These are phyloP conservation scores for Metschnikowia reukaufii DNA, from an alignment of 805 yeast species.

Conservation along the genomic window DNA sequence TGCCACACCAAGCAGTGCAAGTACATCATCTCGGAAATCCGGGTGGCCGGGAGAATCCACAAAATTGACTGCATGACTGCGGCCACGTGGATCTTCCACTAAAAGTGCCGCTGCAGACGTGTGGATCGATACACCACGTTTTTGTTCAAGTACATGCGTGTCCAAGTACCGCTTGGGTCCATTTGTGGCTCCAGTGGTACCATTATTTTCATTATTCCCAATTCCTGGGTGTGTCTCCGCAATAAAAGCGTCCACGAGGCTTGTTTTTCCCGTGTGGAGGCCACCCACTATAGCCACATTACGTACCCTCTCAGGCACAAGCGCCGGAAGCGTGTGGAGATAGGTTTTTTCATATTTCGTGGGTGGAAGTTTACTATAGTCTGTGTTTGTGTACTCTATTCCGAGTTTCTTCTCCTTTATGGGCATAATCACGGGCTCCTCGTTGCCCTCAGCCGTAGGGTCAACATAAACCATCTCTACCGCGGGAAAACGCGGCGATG, in stretches of 20 bases:
- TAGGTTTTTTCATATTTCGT: constrained; percentile 63
- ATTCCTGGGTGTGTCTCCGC: constrained; percentile 55
- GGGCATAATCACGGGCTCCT: constrained; percentile 69
- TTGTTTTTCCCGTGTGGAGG: constrained; percentile 83
- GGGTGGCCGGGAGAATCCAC: constrained; percentile 93
- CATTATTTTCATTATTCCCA: constrained; percentile 25
- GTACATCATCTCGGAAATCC: constrained; percentile 75
- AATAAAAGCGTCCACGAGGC: constrained; percentile 67
- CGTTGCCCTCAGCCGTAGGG: constrained; percentile 18
- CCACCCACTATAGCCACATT: constrained; percentile 81
- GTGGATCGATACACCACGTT: constrained; percentile 69
- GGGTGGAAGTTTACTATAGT: constrained; percentile 48
- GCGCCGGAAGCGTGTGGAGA: constrained; percentile 46
- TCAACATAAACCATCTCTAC: constrained; percentile 20
- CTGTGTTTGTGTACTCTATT: constrained; percentile 33
- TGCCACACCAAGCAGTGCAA: constrained; percentile 52
- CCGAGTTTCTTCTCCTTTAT: constrained; percentile 39
- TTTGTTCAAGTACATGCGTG: constrained; percentile 64
- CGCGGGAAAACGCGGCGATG: too few relatives aligned
- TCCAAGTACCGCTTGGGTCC: constrained; percentile 70
- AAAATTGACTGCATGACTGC: constrained; percentile 60
- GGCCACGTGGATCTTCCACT: constrained; percentile 48
- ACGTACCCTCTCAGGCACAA: constrained; percentile 62
- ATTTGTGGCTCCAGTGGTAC: constrained; percentile 42
- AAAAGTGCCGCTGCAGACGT: constrained; percentile 62